These are phyloP conservation scores for Sphenostylis stenocarpa DNA, from an alignment of 306 rosid genomes.

Conservation along the genomic window DNA sequence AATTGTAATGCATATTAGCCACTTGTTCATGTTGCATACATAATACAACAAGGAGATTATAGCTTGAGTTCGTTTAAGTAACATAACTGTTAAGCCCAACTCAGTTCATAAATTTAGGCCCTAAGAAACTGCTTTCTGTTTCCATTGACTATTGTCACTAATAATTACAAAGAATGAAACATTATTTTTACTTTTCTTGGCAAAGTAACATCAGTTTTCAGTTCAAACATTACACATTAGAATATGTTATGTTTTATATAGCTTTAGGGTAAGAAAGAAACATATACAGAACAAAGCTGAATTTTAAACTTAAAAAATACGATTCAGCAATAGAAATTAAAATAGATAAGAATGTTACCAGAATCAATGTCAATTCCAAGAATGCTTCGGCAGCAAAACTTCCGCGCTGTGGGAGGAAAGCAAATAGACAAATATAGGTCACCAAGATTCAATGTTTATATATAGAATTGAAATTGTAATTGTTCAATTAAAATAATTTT, in stretches of 20 bases:
- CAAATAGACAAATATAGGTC: not conserved
- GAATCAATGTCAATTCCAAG: constrained; percentile 90
- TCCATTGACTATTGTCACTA: not conserved
- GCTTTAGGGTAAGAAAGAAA: not conserved
- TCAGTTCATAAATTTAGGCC: not conserved
- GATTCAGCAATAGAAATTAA: constrained; percentile 3
- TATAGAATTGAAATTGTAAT: not conserved
- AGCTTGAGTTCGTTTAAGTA: not conserved
- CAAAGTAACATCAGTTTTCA: not conserved
- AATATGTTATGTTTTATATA: not conserved
- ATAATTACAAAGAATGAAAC: not conserved
- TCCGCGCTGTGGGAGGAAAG: constrained; percentile 55
- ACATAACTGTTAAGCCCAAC: not conserved
- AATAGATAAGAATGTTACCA: constrained; percentile 52
- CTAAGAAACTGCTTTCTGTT: not conserved
- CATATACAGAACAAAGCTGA: not conserved
- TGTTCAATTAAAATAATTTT: not conserved
- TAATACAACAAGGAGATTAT: not conserved
- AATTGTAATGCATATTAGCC: not conserved
- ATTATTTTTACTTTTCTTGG: not conserved
- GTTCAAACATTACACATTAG: not conserved
- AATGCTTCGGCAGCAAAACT: constrained; percentile 72
- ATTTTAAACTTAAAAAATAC: not conserved
- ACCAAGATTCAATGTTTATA: not conserved
- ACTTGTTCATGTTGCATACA: not conserved